phyloP scores from a whole-genome alignment of 345 rosid genomes.

The Salix koriyanagi region DNA sequence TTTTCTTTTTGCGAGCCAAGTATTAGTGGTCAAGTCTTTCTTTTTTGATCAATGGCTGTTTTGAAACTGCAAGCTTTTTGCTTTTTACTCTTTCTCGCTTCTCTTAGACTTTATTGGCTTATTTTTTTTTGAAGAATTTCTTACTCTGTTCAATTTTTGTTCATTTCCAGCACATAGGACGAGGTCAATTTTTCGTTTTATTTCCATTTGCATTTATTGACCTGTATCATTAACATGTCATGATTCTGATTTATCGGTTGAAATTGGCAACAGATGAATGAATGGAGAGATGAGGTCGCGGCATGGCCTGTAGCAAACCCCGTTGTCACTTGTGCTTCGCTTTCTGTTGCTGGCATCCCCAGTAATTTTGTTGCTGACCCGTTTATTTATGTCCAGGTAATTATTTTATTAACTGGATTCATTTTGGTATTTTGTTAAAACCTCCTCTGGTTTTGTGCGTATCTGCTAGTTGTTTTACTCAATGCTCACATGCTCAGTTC shows the following conservation, averaged over 20 bases:
- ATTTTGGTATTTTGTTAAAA: background rate
- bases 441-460: background rate
- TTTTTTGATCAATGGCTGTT: background rate
- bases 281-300: constrained; percentile 67
- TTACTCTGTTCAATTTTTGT: background rate
- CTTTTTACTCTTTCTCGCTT: background rate
- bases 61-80: background rate
- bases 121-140: background rate
- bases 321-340: constrained; percentile 81
- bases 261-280: constrained; percentile 45
- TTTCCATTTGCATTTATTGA: background rate
- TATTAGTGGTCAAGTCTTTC: background rate
- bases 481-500: background rate
- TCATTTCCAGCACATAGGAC: background rate
- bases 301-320: constrained; percentile 99
- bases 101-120: background rate
- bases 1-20: background rate
- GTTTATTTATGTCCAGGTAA: constrained; percentile 77
- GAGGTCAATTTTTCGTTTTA: background rate
- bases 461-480: background rate
- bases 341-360: constrained; percentile 65
- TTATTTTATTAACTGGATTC: background rate
- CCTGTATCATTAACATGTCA: background rate
- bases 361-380: constrained; percentile 98
- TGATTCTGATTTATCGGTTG: constrained; percentile 3